These are phyloP conservation scores for Chamaecrista fasciculata DNA, from an alignment of 306 rosid genomes.

Conservation along the genomic window DNA sequence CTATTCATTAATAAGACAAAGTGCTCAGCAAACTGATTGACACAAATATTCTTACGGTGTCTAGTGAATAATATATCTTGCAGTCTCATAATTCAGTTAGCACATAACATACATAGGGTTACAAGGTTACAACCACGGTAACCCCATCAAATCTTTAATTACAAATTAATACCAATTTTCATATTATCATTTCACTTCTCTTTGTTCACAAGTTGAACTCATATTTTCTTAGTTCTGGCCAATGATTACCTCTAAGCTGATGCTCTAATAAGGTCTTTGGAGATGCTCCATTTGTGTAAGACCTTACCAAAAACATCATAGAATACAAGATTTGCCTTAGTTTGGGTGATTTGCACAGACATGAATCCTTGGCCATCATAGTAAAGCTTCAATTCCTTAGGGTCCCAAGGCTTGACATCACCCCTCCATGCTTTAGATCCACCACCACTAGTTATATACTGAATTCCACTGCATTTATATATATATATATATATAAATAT, in stretches of 20 bases:
- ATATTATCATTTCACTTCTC: too few species aligned
- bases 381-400: slow-evolving; percentile 54
- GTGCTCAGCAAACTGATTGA: background rate
- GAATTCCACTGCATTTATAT: slow-evolving; percentile 49
- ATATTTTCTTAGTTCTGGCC: background rate
- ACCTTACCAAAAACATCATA: slow-evolving; percentile 63
- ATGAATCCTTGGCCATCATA: slow-evolving; percentile 89
- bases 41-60: background rate
- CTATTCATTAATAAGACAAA: background rate
- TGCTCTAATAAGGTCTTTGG: slow-evolving; percentile 33
- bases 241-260: background rate
- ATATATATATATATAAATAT: background rate
- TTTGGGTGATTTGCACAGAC: slow-evolving; percentile 57
- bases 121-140: slow-evolving; percentile 12
- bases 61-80: background rate
- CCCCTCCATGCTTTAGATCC: slow-evolving; percentile 92
- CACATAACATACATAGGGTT: background rate
- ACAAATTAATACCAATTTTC: background rate
- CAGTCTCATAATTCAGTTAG: background rate
- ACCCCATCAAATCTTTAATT: background rate
- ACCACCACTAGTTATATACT: slow-evolving; percentile 78
- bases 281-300: slow-evolving; percentile 56
- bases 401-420: slow-evolving; percentile 30
- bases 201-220: background rate
- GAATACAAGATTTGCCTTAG: slow-evolving; percentile 42